These are phyloP conservation scores for Globisporangium barbulae DNA, from an alignment of 352 stramenopile genomes.

Conservation along the genomic window DNA sequence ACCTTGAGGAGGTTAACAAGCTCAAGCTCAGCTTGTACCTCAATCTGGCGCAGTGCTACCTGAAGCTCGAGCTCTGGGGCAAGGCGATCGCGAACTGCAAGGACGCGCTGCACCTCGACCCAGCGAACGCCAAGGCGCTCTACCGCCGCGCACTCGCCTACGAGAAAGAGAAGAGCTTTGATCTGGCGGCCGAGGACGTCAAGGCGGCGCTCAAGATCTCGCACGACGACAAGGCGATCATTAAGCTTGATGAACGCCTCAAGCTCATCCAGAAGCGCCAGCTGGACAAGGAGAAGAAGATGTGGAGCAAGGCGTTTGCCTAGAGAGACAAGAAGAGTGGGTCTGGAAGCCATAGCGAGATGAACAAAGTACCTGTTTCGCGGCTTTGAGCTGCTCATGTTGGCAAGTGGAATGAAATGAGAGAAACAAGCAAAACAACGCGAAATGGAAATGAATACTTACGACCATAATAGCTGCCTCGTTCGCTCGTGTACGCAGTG, in stretches of 20 bases:
- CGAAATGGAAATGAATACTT: constrained; percentile 3
- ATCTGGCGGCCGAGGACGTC: constrained; percentile 60
- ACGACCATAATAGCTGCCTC: neutral
- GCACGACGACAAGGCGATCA: constrained; percentile 76
- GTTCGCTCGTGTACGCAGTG: constrained; percentile 8
- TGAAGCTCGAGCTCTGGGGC: constrained; percentile 90
- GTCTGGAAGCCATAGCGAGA: neutral
- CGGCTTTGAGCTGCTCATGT: neutral
- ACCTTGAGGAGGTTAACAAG: constrained; percentile 84
- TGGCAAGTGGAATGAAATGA: neutral
- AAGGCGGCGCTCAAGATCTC: constrained; percentile 49
- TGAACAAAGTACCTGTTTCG: neutral
- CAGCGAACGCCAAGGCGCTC: constrained; percentile 80
- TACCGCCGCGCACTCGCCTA: constrained; percentile 84
- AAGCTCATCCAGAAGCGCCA: constrained; percentile 69
- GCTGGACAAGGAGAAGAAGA: constrained; percentile 89
- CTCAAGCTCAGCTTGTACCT: constrained; percentile 91
- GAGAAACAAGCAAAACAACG: neutral
- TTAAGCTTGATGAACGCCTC: constrained; percentile 69
- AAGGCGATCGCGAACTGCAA: constrained; percentile 85
- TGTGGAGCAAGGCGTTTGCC: constrained; percentile 86
- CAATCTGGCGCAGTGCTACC: constrained; percentile 92
- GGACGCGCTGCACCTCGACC: constrained; percentile 76
- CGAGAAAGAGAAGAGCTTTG: constrained; percentile 87
- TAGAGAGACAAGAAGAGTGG: constrained; percentile 12